Conservation (phyloP, 805 yeast genomes). For the Suhomyces vadensis region DNA sequence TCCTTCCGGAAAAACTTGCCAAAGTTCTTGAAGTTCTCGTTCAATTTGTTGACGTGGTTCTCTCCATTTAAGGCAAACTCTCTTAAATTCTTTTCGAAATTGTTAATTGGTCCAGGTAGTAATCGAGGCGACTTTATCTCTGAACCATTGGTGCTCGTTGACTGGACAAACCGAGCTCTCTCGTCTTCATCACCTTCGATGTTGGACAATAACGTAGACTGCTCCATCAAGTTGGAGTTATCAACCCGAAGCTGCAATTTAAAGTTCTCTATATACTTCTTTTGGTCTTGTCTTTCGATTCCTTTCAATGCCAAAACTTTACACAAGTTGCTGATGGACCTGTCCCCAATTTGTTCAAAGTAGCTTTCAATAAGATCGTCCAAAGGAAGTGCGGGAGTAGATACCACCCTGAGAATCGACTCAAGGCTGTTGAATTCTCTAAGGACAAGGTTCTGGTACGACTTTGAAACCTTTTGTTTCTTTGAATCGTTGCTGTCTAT, state of each 20-base stretch:
- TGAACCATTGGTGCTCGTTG: not conserved
- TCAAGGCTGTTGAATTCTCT: constrained; percentile 50
- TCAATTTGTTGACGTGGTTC: constrained; percentile 59
- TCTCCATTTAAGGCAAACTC: constrained; percentile 54
- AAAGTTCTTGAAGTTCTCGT: constrained; percentile 63
- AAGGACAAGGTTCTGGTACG: constrained; percentile 45
- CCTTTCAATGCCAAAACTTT: constrained; percentile 69
- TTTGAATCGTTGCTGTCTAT: no score
- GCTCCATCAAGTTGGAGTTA: constrained; percentile 26
- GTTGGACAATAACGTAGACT: constrained; percentile 31
- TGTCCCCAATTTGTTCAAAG: constrained; percentile 66
- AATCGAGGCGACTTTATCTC: constrained; percentile 28
- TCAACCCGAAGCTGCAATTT: constrained; percentile 34
- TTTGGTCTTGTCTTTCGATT: constrained; percentile 31
- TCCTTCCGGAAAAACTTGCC: constrained; percentile 53
- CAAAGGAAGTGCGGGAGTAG: constrained; percentile 62
- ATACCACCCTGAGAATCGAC: constrained; percentile 63
- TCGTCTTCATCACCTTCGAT: constrained; percentile 29
- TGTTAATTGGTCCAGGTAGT: constrained; percentile 35
- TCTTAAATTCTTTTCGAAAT: constrained; percentile 45
- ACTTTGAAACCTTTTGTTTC: constrained; percentile 21
- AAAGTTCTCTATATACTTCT: constrained; percentile 38
- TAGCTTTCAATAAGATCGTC: constrained; percentile 65
- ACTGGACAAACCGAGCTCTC: not conserved
- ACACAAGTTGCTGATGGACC: constrained; percentile 57